These are phyloP conservation scores for Corynespora cassiicola DNA, from an alignment of 2,329 filamentous ascomycete species.

Conservation along the genomic window DNA sequence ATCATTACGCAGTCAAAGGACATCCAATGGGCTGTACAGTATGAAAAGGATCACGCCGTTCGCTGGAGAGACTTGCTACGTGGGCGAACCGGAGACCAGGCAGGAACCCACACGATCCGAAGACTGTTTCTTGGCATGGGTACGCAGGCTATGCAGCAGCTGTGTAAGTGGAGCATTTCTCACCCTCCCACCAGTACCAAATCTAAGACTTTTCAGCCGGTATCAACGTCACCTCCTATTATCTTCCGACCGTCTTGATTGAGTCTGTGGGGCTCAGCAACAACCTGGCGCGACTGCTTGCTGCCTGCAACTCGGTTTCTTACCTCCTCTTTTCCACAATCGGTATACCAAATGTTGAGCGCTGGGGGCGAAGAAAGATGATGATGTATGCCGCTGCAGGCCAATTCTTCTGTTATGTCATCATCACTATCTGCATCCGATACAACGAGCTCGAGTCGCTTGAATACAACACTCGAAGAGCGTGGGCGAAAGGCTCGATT, in stretches of 20 bases:
- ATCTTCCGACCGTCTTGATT: slow-evolving; percentile 66
- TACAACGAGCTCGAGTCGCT: slow-evolving; percentile 44
- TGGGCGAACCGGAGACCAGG: slow-evolving; percentile 51
- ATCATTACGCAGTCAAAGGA: slow-evolving; percentile 51
- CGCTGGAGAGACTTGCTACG: slow-evolving; percentile 58
- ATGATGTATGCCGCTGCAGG: slow-evolving; percentile 64
- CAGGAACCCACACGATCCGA: slow-evolving; percentile 57
- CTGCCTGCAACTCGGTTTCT: slow-evolving; percentile 60
- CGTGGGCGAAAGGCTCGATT: slow-evolving; percentile 51
- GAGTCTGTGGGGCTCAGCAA: slow-evolving; percentile 62
- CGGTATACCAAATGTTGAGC: slow-evolving; percentile 56
- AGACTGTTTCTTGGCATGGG: slow-evolving; percentile 61
- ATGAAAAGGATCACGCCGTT: slow-evolving; percentile 58
- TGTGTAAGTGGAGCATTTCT: slow-evolving; percentile 35
- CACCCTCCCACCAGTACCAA: slow-evolving; percentile 4
- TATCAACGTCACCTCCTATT: slow-evolving; percentile 55
- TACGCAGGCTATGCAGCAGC: slow-evolving; percentile 60
- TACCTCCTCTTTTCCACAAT: slow-evolving; percentile 58
- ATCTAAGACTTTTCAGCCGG: slow-evolving; percentile 19
- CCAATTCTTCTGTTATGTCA: slow-evolving; percentile 59
- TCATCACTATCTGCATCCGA: slow-evolving; percentile 59
- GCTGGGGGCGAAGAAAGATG: slow-evolving; percentile 63
- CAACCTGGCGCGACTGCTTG: slow-evolving; percentile 60
- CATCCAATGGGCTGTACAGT: slow-evolving; percentile 56
- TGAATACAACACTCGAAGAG: slow-evolving; percentile 9